These are phyloP conservation scores for Solanum hybrid DNA, from an alignment of 305 asterid species.

Conservation along the genomic window DNA sequence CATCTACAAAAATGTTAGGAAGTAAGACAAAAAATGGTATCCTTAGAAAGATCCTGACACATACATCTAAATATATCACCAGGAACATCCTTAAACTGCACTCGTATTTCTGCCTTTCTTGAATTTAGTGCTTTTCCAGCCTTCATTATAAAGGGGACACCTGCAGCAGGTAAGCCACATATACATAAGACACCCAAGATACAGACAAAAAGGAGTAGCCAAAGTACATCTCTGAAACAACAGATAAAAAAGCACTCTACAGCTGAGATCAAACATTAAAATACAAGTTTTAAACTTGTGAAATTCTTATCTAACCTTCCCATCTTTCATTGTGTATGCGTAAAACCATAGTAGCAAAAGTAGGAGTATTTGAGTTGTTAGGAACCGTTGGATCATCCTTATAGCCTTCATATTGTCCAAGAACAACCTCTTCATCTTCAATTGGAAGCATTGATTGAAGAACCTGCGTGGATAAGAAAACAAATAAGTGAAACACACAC, in stretches of 20 bases:
- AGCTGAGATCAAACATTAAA: neutral
- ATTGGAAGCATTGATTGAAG: constrained; percentile 85
- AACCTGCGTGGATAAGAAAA: constrained; percentile 41
- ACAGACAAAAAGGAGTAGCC: neutral
- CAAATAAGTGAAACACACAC: constrained; percentile 4
- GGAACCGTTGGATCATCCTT: constrained; percentile 91
- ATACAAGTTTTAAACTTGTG: neutral
- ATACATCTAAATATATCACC: constrained; percentile 80
- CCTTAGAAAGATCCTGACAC: constrained; percentile 11
- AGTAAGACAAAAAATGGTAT: neutral
- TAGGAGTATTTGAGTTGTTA: constrained; percentile 82
- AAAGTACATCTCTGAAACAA: neutral
- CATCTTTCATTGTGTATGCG: constrained; percentile 89
- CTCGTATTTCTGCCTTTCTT: constrained; percentile 87
- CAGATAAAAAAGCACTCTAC: neutral
- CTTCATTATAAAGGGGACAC: constrained; percentile 92
- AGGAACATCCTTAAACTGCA: constrained; percentile 96
- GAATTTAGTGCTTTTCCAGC: constrained; percentile 96
- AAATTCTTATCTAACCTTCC: constrained; percentile 58
- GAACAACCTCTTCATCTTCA: constrained; percentile 76
- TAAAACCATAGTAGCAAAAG: constrained; percentile 71
- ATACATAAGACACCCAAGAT: neutral
- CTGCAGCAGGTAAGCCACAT: constrained; percentile 33
- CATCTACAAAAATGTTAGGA: neutral
- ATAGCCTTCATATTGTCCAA: constrained; percentile 93